Percentiles rank a stretch among this genome's conserved stretches.
Evolutionary conservation across 495 filamentous ascomycete genomes (phyloP).

Genomic region (Penicillium psychrofluorescens): DNA sequence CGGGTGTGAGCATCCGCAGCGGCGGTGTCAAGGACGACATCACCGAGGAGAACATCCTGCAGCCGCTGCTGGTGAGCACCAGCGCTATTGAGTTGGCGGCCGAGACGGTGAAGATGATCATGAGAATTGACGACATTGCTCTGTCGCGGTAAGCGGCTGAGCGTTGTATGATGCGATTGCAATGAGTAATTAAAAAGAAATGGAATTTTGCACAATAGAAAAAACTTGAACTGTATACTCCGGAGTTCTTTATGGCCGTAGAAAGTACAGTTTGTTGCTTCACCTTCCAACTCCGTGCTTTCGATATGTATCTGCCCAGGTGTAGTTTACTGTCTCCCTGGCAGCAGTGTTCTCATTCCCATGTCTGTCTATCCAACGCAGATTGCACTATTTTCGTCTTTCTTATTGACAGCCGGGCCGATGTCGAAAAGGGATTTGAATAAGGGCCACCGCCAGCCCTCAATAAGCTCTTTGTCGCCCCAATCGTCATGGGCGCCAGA

Average conservation of each 20-base stretch:
- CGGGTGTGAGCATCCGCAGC: slow-evolving; percentile 93
- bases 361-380: too few relatives aligned
- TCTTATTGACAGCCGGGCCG: too few relatives aligned
- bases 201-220: slow-evolving; percentile 16
- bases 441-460: neutral
- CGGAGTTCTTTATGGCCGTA: too few relatives aligned
- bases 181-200: slow-evolving; percentile 27
- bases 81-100: slow-evolving; percentile 94
- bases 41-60: slow-evolving; percentile 93
- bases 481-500: neutral
- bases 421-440: neutral
- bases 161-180: slow-evolving; percentile 26
- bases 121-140: slow-evolving; percentile 94
- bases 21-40: slow-evolving; percentile 94
- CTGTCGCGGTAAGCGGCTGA: slow-evolving; percentile 45
- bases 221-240: too few relatives aligned
- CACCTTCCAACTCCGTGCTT: neutral
- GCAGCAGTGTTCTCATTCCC: too few relatives aligned
- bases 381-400: too few relatives aligned
- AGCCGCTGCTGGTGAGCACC: slow-evolving; percentile 91
- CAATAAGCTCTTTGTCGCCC: slow-evolving; percentile 1
- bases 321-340: too few relatives aligned
- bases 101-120: slow-evolving; percentile 98
- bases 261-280: neutral
- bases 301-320: neutral